These are phyloP conservation scores for Trichoderma asperellum DNA, from an alignment of 2,329 filamentous ascomycete genomes.

Conservation along the genomic window DNA sequence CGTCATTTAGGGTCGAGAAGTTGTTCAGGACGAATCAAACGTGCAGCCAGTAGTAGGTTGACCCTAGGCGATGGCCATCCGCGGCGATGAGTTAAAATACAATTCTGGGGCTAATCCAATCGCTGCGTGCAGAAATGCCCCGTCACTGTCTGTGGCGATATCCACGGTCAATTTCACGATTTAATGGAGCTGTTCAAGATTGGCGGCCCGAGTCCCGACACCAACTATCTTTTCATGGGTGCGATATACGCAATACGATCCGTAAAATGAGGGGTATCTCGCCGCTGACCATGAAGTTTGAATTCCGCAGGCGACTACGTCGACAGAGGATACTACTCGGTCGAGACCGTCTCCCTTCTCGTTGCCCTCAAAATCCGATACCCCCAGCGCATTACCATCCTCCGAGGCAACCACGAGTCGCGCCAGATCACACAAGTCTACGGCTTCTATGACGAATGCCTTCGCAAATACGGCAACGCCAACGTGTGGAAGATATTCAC, in stretches of 20 bases:
- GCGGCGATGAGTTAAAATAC: neutral
- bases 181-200: conserved; percentile 99
- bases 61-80: neutral
- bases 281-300: conserved; percentile 7
- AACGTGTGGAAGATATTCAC: conserved; percentile 99
- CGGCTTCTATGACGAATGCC: conserved; percentile 98
- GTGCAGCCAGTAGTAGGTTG: conserved; percentile 91
- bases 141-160: conserved; percentile 97
- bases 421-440: conserved; percentile 99
- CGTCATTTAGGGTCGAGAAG: conserved; percentile 77
- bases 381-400: conserved; percentile 95
- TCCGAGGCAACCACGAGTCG: conserved; percentile 98
- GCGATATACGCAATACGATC: conserved; percentile 34
- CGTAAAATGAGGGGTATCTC: neutral
- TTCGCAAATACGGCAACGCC: conserved; percentile 97
- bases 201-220: conserved; percentile 95
- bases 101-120: neutral
- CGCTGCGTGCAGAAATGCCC: conserved; percentile 77
- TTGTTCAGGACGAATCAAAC: conserved; percentile 96
- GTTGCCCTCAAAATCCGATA: conserved; percentile 98
- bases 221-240: conserved; percentile 99
- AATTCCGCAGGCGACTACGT: conserved; percentile 81
- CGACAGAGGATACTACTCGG: conserved; percentile 97
- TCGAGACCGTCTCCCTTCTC: conserved; percentile 95
- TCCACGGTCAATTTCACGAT: conserved; percentile 98